Base-by-base conservation (phyloP, 495 filamentous ascomycete species). In the Lasiosphaeris hirsuta region DNA sequence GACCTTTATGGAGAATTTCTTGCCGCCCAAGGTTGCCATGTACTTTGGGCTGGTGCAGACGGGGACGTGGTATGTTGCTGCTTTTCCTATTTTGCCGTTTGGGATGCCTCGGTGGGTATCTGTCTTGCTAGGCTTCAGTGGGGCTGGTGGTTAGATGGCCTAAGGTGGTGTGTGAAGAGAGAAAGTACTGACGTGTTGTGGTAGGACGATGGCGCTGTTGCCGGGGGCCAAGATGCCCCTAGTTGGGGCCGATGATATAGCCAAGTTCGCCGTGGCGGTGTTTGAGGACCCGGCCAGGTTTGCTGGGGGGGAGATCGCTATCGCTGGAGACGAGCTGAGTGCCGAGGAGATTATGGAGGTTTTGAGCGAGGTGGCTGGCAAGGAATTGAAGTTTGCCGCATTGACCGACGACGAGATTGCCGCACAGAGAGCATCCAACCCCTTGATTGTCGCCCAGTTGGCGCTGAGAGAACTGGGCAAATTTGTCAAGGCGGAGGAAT, bases 1-100 rank as follows among this genome's bases (percentile, higher is more conserved):
- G 1, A 72, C 71, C 34, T 82, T 80, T 67, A 82, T 81, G 78
- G 65, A 69, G 1, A 82, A 82, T 45, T 75, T 73, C 63, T 56
- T 79, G 7, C 37, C 46, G 1, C 75, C 77, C 4, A 58, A 72
- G 17, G 67, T 71, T 0, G 30, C 38, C 5, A 70, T 75, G 67
- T 78, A 75, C 48, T 59, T 67, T 4, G 74, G 70, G 0, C 56
- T 81, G 1, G 58, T 56, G 6, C 67, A 70, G 33, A 70, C 57
- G 0, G 67, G 69, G 15, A 60, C 49, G 14, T 74, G 72, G 46
- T 30, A 30, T 30, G 23, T 5, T 30, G 23, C 23, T 30, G 23
- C 23, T 30, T 30, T 30, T 30, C 23, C 23, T 30, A 2, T 30
- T 30, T 30, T 30, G 23, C 23, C 23, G 23, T 30, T 30, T 30